These are phyloP conservation scores for Gossypium lobatum DNA, from an alignment of 441 rosid genomes.

Conservation along the genomic window DNA sequence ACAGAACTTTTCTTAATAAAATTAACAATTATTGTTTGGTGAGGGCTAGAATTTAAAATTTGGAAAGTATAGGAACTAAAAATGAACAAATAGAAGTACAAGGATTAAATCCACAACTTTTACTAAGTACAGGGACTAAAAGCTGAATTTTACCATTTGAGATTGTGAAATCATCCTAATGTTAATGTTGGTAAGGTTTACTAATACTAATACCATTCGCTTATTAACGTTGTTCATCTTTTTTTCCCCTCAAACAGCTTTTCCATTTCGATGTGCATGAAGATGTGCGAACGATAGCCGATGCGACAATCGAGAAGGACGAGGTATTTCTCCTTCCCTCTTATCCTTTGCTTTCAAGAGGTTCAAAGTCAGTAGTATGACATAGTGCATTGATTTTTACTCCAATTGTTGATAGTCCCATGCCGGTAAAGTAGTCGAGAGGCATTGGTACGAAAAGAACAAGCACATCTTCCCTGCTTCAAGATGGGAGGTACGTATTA, in stretches of 20 bases:
- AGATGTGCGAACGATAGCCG: constrained; percentile 88
- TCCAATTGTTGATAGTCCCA: constrained; percentile 52
- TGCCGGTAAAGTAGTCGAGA: constrained; percentile 96
- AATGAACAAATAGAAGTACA: too few relatives aligned
- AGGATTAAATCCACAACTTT: too few relatives aligned
- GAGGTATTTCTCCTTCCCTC: constrained; percentile 42
- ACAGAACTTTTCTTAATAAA: too few relatives aligned
- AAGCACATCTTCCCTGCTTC: constrained; percentile 97
- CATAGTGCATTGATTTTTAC: neutral
- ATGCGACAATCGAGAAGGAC: constrained; percentile 95
- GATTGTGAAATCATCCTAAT: constrained; percentile 6
- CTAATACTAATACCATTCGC: neutral
- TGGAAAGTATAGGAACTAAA: too few relatives aligned
- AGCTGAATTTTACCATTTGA: too few relatives aligned
- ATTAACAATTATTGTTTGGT: too few relatives aligned
- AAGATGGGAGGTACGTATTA: constrained; percentile 70
- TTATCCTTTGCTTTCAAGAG: neutral
- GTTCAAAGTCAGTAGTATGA: neutral
- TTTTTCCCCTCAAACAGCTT: constrained; percentile 42
- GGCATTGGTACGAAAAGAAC: constrained; percentile 98
- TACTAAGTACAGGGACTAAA: too few relatives aligned
- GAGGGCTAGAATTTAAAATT: too few relatives aligned
- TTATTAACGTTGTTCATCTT: neutral
- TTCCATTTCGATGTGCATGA: constrained; percentile 97
- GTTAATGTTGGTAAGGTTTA: neutral